Evolutionary conservation across 2,329 filamentous ascomycete species (phyloP).

Genomic region (Shiraia sp.): DNA sequence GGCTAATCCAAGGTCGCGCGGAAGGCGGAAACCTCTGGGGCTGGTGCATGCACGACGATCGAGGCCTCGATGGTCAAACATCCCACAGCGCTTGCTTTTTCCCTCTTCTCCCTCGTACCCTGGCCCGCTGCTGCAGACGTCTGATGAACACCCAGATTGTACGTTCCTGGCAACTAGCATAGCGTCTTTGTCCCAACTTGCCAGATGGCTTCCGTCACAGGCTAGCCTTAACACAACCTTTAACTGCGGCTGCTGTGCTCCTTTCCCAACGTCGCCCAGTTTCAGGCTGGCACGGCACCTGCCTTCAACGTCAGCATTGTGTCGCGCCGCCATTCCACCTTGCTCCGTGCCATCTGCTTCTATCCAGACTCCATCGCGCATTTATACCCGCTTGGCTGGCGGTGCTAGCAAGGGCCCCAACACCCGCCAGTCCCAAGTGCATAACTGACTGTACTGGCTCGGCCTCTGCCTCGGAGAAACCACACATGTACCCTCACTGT

Average conservation of each 20-base stretch:
- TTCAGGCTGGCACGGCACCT: constrained; percentile 39
- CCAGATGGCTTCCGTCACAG: constrained; percentile 34
- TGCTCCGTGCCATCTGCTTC: constrained; percentile 20
- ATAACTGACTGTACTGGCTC: constrained; percentile 29
- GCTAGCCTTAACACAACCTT: constrained; percentile 35
- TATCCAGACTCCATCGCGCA: constrained; percentile 28
- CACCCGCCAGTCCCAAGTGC: constrained; percentile 33
- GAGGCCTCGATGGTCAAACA: constrained; percentile 21
- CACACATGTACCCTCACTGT: constrained; percentile 15
- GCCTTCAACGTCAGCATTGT: constrained; percentile 33
- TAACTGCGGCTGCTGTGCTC: constrained; percentile 39
- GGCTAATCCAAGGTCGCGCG: constrained; percentile 27
- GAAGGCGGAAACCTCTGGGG: constrained; percentile 40
- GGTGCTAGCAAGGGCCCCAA: constrained; percentile 40
- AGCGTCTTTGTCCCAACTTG: constrained; percentile 30
- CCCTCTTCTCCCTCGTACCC: constrained; percentile 32
- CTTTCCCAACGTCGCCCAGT: constrained; percentile 33
- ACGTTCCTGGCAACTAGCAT: constrained; percentile 34
- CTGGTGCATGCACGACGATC: constrained; percentile 36
- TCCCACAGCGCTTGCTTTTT: constrained; percentile 33
- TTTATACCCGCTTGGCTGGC: constrained; percentile 39
- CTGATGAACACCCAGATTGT: constrained; percentile 34
- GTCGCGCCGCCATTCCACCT: constrained; percentile 31
- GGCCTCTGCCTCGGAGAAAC: constrained; percentile 21
- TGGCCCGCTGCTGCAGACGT: constrained; percentile 29